phyloP scores from a whole-genome alignment of 306 rosid species.

The Sechiopsis laciniata region DNA sequence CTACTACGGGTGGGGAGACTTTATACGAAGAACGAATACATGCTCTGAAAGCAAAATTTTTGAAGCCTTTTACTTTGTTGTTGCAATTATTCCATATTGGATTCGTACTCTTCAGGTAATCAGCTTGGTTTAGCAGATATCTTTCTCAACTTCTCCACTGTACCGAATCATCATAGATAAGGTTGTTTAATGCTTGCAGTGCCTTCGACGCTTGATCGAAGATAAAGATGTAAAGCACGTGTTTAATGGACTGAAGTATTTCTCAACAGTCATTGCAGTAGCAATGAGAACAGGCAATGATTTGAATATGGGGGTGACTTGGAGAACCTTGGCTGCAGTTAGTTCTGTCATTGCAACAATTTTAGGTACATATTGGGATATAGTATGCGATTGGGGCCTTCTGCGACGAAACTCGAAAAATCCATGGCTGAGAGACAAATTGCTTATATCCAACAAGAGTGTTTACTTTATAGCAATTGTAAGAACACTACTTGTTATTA shows the following conservation, averaged over 20 bases:
- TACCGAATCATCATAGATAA: background rate
- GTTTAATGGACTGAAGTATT: constrained; percentile 39
- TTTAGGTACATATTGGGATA: constrained; percentile 48
- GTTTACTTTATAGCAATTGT: constrained; percentile 31
- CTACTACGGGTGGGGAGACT: constrained; percentile 64
- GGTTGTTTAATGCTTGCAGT: constrained; percentile 26
- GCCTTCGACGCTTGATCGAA: constrained; percentile 46
- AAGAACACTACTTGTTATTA: background rate
- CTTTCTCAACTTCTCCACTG: background rate
- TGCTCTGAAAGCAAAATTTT: constrained; percentile 44
- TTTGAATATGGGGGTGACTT: constrained; percentile 25
- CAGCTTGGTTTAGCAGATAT: background rate
- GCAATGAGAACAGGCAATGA: constrained; percentile 42
- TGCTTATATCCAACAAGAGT: constrained; percentile 37
- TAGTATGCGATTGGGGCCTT: constrained; percentile 57
- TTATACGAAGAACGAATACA: constrained; percentile 51
- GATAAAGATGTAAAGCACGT: constrained; percentile 41
- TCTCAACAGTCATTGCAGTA: constrained; percentile 44
- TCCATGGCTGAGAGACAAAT: constrained; percentile 73
- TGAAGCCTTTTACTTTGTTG: constrained; percentile 48
- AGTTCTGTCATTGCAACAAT: constrained; percentile 40
- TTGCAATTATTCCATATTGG: constrained; percentile 68
- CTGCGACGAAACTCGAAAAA: constrained; percentile 40
- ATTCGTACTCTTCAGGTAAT: constrained; percentile 66
- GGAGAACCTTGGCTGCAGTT: constrained; percentile 32